Base-by-base conservation (phyloP, 2,329 filamentous ascomycete species). In the Stemphylium beticola region DNA sequence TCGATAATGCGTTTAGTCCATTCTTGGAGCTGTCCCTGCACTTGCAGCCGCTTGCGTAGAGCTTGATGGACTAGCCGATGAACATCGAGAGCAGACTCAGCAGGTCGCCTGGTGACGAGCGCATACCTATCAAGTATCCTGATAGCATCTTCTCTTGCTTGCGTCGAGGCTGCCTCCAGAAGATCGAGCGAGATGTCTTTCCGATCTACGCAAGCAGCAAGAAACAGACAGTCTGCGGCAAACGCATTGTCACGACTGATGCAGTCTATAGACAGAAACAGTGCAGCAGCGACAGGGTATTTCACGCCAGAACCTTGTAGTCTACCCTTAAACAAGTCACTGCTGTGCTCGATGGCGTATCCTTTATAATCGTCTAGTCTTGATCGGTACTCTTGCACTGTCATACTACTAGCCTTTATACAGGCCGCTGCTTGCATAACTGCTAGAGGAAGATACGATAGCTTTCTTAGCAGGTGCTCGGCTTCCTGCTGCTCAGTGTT, bases 221-320 rank as follows among this genome's bases (percentile, higher is more conserved):
- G 77, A 0, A 65, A 71, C 0, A 82, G 64, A 32, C 78, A 52
- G 0, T 73, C 49, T 29, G 73, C 74, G 1, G 78, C 78, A 3
- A 59, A 32, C 1, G 43, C 4, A 38, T 77, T 58, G 1, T 75
- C 22, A 15, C 29, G 11, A 10, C 39, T n/a, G n/a, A n/a, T n/a
- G n/a, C n/a, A n/a, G n/a, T n/a, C n/a, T n/a, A n/a, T n/a, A n/a
- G n/a, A n/a, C n/a, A n/a, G n/a, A n/a, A n/a, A n/a, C n/a, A n/a
- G n/a, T n/a, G n/a, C n/a, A n/a, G n/a, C n/a, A n/a, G n/a, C n/a
- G n/a, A n/a, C n/a, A n/a, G n/a, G n/a, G n/a, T n/a, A n/a, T n/a
- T n/a, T n/a, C n/a, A n/a, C n/a, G n/a, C n/a, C n/a, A n/a, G n/a
- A n/a, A n/a, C n/a, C n/a, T n/a, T n/a, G n/a, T n/a, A n/a, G n/a